These are phyloP conservation scores for Multifurca ochricompacta DNA, from an alignment of 768 basidiomycete genomes.

Conservation along the genomic window DNA sequence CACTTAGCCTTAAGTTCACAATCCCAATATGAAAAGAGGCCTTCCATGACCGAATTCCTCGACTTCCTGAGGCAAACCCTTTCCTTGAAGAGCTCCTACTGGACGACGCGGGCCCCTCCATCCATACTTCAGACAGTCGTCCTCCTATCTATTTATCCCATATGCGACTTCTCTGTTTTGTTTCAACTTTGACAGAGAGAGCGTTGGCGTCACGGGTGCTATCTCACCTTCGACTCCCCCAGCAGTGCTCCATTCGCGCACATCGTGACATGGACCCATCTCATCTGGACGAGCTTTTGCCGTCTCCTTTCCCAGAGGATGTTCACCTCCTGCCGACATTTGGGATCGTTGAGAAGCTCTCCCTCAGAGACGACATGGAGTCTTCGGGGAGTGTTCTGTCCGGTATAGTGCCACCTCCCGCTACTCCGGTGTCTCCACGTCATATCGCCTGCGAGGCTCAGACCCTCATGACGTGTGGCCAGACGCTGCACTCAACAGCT, in stretches of 20 bases:
- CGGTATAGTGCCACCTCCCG: conserved; percentile 18
- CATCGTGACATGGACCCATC: conserved; percentile 21
- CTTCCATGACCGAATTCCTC: conserved; percentile 21
- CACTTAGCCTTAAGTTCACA: conserved; percentile 22
- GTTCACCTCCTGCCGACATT: conserved; percentile 6
- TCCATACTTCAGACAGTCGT: conserved; percentile 7
- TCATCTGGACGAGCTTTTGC: conserved; percentile 11
- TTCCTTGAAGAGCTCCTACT: conserved; percentile 20
- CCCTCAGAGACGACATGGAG: conserved; percentile 14
- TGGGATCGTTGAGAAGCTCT: conserved; percentile 11
- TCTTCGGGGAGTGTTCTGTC: conserved; percentile 13
- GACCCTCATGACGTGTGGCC: conserved; percentile 12
- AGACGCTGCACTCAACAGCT: conserved; percentile 13
- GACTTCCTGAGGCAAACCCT: conserved; percentile 19
- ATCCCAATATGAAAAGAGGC: conserved; percentile 19
- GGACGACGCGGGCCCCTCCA: conserved; percentile 21
- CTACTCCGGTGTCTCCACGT: conserved; percentile 16
- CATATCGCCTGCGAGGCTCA: conserved; percentile 12
- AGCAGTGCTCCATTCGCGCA: conserved; percentile 13
- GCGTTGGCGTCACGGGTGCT: conserved; percentile 14
- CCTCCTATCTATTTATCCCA: conserved; percentile 8
- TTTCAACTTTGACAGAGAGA: conserved; percentile 12
- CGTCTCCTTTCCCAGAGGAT: conserved; percentile 15
- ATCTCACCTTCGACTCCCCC: conserved; percentile 13
- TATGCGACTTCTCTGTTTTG: conserved; percentile 17